A percentile compares a stretch with the other conserved stretches of the same genome.
Evolutionary conservation across 805 yeast genomes (phyloP).

Genomic region (Pichia occidentalis): DNA sequence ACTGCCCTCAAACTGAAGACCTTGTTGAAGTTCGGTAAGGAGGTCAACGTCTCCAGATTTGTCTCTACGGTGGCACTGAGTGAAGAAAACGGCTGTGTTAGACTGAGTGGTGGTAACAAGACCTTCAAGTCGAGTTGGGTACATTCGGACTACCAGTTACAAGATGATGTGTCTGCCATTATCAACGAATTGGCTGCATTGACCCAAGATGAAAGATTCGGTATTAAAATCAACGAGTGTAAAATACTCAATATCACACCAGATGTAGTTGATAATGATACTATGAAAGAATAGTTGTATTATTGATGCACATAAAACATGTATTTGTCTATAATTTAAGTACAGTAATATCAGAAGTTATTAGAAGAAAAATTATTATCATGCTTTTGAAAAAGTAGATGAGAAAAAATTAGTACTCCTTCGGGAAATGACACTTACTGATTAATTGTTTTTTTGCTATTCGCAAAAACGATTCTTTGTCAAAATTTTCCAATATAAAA

Average conservation of each 20-base stretch:
- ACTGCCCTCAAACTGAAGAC: constrained; percentile 63
- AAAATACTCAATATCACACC: constrained; percentile 42
- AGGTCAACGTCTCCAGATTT: constrained; percentile 68
- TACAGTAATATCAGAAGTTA: no score
- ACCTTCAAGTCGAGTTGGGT: constrained; percentile 78
- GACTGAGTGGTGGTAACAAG: constrained; percentile 75
- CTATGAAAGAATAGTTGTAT: no score
- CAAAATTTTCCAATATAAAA: no score
- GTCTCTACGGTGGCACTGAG: constrained; percentile 64
- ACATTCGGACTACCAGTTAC: constrained; percentile 67
- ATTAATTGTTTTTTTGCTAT: no score
- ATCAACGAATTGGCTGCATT: constrained; percentile 51
- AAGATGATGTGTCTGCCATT: constrained; percentile 39
- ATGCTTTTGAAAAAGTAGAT: no score
- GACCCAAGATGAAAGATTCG: constrained; percentile 62
- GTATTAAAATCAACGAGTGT: constrained; percentile 58
- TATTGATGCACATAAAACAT: no score
- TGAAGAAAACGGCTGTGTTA: constrained; percentile 48
- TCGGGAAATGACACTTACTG: no score
- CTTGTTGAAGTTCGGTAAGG: constrained; percentile 47
- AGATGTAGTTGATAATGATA: neutral
- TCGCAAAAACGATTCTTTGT: no score
- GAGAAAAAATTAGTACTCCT: no score
- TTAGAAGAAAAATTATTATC: no score
- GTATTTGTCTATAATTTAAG: no score